phyloP scores from a whole-genome alignment of 441 rosid genomes.

The Manihot esculenta region DNA sequence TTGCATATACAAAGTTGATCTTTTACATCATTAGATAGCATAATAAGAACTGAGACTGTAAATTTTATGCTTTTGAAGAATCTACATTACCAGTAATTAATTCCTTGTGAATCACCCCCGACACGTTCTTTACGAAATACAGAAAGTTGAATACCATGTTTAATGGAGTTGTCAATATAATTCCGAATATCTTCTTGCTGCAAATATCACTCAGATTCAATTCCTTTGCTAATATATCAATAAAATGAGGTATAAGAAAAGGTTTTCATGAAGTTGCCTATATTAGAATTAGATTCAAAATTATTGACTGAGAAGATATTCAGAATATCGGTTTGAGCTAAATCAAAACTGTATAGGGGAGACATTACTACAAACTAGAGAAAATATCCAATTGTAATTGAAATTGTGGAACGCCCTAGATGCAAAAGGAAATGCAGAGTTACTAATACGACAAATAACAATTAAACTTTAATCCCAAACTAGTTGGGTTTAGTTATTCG shows the following conservation, averaged over 20 bases:
- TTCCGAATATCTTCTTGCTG: slow-evolving; percentile 97
- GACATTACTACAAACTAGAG: neutral
- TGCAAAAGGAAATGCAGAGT: neutral
- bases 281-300: neutral
- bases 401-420: neutral
- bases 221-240: slow-evolving; percentile 16
- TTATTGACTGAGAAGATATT: neutral
- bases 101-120: slow-evolving; percentile 97
- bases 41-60: slow-evolving; percentile 8
- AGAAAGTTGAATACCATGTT: slow-evolving; percentile 80
- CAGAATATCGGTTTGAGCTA: neutral
- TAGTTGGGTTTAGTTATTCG: no score
- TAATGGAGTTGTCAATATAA: slow-evolving; percentile 85
- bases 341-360: neutral
- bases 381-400: neutral
- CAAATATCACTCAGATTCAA: slow-evolving; percentile 28
- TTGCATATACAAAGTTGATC: neutral
- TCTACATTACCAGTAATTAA: slow-evolving; percentile 73
- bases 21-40: neutral
- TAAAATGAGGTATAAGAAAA: neutral
- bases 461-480: no score
- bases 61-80: slow-evolving; percentile 10
- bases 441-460: no score
- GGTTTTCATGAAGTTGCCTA: neutral
- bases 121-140: slow-evolving; percentile 86